phyloP scores from a whole-genome alignment of 805 yeast species.

The Yamadazyma ubonensis region DNA sequence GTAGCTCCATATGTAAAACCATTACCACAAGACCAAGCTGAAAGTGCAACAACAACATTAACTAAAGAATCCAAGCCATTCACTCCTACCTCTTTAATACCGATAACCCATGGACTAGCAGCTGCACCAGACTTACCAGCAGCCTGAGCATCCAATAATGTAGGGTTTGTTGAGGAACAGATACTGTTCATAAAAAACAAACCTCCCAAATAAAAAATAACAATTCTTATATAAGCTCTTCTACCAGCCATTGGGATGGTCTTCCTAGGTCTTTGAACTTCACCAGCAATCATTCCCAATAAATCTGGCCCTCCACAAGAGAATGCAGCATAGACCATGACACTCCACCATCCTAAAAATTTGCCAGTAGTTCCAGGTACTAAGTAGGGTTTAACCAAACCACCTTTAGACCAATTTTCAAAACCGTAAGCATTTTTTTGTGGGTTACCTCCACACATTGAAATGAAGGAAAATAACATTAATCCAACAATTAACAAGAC shows the following conservation, averaged over 20 bases:
- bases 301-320: conserved; percentile 39
- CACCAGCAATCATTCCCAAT: conserved; percentile 35
- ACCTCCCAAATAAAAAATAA: conserved; percentile 38
- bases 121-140: conserved; percentile 38
- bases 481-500: conserved; percentile 33
- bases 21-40: conserved; percentile 41
- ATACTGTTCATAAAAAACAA: conserved; percentile 35
- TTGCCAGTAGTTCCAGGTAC: conserved; percentile 30
- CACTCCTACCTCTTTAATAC: conserved; percentile 34
- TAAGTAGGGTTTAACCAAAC: conserved; percentile 28
- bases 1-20: conserved; percentile 37
- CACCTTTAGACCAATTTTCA: conserved; percentile 35
- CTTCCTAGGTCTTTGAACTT: conserved; percentile 44
- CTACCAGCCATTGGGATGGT: conserved; percentile 33
- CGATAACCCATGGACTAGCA: conserved; percentile 40
- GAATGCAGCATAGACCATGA: conserved; percentile 33
- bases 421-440: conserved; percentile 33
- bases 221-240: conserved; percentile 34
- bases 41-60: conserved; percentile 31
- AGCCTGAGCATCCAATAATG: conserved; percentile 22
- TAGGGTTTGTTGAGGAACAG: conserved; percentile 35
- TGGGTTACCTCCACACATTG: conserved; percentile 43
- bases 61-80: conserved; percentile 35
- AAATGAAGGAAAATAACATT: conserved; percentile 30
- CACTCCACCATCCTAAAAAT: conserved; percentile 35